Conservation (phyloP, 331 rosid species). For the Arachis monticola region DNA sequence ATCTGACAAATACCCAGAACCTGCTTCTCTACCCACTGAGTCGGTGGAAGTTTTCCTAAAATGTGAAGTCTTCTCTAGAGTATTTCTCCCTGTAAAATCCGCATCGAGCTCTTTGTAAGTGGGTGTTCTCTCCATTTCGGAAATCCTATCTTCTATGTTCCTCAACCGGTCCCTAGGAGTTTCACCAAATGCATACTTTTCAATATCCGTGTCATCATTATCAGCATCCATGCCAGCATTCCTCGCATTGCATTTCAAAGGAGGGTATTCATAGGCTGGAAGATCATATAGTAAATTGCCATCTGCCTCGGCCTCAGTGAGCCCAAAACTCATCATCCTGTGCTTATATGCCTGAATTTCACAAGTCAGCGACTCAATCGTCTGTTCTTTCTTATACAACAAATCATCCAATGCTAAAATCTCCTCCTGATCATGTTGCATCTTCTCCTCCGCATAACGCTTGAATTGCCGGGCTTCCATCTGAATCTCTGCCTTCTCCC, state of each 20-base stretch:
- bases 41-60: conserved; percentile 65
- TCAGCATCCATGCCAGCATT: conserved; percentile 57
- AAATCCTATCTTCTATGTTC: conserved; percentile 80
- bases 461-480: conserved; percentile 98
- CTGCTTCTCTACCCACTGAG: conserved; percentile 61
- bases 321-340: conserved; percentile 92
- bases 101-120: conserved; percentile 65
- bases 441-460: conserved; percentile 87
- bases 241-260: conserved; percentile 71
- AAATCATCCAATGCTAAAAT: conserved; percentile 76
- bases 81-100: conserved; percentile 62
- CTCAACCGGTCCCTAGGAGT: conserved; percentile 72
- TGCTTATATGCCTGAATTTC: conserved; percentile 92
- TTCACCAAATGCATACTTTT: conserved; percentile 89
- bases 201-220: conserved; percentile 67
- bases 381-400: conserved; percentile 89
- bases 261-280: conserved; percentile 78
- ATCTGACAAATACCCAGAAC: conserved; percentile 49
- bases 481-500: conserved; percentile 97
- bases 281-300: conserved; percentile 54
- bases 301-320: conserved; percentile 70
- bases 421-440: conserved; percentile 86
- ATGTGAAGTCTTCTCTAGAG: conserved; percentile 66
- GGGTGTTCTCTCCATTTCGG: conserved; percentile 76
- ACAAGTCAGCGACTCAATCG: conserved; percentile 81